A percentile compares a stretch with the other conserved stretches of the same genome.
Conservation (phyloP, 768 basidiomycete genomes). For the Phlebiopsis flavidoalba region DNA sequence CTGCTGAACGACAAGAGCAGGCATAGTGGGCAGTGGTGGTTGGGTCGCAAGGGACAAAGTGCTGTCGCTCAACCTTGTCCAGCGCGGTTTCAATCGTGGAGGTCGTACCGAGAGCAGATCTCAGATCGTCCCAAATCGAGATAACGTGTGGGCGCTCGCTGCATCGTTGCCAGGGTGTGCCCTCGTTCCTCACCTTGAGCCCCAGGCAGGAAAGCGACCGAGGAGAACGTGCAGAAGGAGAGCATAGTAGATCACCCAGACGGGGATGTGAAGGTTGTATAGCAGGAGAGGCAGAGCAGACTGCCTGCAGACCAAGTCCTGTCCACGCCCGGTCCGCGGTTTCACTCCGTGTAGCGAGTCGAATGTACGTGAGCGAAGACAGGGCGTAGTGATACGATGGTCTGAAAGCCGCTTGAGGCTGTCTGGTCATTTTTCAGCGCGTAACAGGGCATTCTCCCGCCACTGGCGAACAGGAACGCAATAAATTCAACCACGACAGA, state of each 20-base stretch:
- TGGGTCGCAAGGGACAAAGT: not conserved
- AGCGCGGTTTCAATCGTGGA: constrained; percentile 7
- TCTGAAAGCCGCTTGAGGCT: no score
- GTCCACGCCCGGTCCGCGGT: no score
- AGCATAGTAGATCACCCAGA: not conserved
- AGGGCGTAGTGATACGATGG: no score
- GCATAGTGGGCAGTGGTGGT: constrained; percentile 8
- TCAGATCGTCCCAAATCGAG: not conserved
- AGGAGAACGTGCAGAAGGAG: not conserved
- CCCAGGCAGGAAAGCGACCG: not conserved
- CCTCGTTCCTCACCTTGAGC: not conserved
- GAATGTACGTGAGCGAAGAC: no score
- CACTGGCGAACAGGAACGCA: no score
- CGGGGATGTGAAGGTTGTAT: not conserved
- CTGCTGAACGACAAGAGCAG: constrained; percentile 4
- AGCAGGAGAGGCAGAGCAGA: not conserved
- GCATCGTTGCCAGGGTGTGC: not conserved
- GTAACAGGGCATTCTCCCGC: no score
- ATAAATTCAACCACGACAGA: no score
- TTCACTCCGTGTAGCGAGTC: no score
- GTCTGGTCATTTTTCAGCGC: no score
- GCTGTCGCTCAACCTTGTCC: not conserved
- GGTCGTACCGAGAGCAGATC: not conserved
- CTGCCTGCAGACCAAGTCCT: no score
- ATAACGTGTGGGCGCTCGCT: not conserved